Conservation (phyloP, 306 rosid species). For the Malus sylvestris region DNA sequence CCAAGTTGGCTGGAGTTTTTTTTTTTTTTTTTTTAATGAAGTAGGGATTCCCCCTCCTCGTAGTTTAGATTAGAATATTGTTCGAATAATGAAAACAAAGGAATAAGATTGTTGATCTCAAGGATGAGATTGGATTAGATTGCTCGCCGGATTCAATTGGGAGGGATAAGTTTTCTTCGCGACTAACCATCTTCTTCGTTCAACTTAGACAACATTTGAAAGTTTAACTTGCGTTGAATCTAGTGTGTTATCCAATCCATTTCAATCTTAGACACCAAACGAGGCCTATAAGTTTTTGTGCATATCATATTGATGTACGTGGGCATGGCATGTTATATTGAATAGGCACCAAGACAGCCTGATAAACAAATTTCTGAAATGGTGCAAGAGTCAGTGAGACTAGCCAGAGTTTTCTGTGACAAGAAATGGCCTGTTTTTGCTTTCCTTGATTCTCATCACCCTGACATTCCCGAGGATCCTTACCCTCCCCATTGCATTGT, state of each 20-base stretch:
- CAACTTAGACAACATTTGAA: too few relatives aligned
- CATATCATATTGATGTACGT: neutral
- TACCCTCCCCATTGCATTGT: constrained; percentile 82
- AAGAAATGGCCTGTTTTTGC: constrained; percentile 83
- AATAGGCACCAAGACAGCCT: constrained; percentile 65
- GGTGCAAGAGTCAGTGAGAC: constrained; percentile 58
- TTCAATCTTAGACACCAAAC: too few relatives aligned
- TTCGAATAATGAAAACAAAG: too few relatives aligned
- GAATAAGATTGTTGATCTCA: neutral
- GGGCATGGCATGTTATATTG: neutral
- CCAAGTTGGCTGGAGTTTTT: neutral
- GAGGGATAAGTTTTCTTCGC: neutral
- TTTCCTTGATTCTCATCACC: constrained; percentile 70
- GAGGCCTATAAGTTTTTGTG: neutral
- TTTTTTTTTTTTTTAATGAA: too few relatives aligned
- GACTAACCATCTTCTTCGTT: too few relatives aligned
- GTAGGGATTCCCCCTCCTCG: neutral
- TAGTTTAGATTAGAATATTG: too few relatives aligned
- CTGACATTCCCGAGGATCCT: constrained; percentile 71
- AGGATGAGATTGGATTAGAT: neutral
- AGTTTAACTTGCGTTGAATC: too few relatives aligned
- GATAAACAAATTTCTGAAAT: constrained; percentile 49
- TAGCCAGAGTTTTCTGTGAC: constrained; percentile 53
- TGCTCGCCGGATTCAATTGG: too few relatives aligned
- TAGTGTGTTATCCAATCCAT: too few relatives aligned